phyloP scores from a whole-genome alignment of 169 alveolate species.

The Plasmodium billcollinsi region DNA sequence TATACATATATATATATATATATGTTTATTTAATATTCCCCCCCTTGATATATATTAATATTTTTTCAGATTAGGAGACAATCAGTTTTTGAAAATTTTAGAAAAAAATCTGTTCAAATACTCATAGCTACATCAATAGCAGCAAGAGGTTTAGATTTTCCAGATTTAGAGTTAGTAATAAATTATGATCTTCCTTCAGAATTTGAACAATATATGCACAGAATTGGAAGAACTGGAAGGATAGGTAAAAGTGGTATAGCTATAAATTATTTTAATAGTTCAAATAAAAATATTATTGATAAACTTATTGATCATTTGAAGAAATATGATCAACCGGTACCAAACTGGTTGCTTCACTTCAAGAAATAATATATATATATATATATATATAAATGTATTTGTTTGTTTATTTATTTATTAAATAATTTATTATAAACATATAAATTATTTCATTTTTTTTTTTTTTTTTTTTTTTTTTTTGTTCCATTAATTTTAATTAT shows the following conservation, averaged over 20 bases:
- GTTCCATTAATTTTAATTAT: too few species aligned
- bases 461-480: too few species aligned
- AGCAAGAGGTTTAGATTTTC: conserved; percentile 98
- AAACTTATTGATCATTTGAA: conserved; percentile 87
- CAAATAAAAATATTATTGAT: conserved; percentile 88
- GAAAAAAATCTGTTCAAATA: conserved; percentile 82
- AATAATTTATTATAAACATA: too few species aligned
- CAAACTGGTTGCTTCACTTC: conserved; percentile 81
- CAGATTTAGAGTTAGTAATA: conserved; percentile 94
- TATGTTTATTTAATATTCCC: background rate
- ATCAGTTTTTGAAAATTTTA: conserved; percentile 28
- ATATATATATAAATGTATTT: background rate
- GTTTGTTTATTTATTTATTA: too few species aligned
- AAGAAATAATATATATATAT: background rate
- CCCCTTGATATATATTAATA: background rate
- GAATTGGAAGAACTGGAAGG: conserved; percentile 99
- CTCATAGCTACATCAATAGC: conserved; percentile 99
- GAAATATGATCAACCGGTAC: conserved; percentile 83
- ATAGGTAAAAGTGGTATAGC: conserved; percentile 99
- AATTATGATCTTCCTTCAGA: conserved; percentile 98
- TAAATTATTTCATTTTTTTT: too few species aligned
- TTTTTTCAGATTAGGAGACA: conserved; percentile 32
- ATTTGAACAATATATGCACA: conserved; percentile 99
- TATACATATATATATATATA: background rate
- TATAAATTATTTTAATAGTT: conserved; percentile 93